Conservation (phyloP, 768 basidiomycete species). For the Lyophyllum shimeji region DNA sequence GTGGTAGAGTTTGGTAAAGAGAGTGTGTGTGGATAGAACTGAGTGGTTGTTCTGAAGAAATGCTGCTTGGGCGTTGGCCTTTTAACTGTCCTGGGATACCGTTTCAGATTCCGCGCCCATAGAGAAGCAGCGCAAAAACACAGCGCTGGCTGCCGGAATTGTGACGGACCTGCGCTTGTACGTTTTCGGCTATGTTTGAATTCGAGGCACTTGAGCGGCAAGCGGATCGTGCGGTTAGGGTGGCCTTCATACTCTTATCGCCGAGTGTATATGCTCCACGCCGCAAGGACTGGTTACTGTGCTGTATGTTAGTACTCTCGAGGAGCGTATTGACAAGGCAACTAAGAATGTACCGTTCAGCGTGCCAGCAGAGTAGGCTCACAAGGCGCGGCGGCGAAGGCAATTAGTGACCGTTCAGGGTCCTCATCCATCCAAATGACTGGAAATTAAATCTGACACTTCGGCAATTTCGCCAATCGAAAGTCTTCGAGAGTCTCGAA, state of each 20-base stretch:
- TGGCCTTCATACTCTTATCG: too few species aligned
- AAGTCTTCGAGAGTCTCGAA: too few species aligned
- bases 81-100: constrained; percentile 1
- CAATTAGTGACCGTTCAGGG: too few species aligned
- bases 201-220: background rate
- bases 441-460: too few species aligned
- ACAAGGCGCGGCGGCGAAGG: too few species aligned
- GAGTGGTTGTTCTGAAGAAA: constrained; percentile 2
- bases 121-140: background rate
- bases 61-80: background rate
- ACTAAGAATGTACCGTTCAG: background rate
- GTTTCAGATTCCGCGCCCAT: background rate
- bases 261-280: too few species aligned
- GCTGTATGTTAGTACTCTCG: too few species aligned
- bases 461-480: too few species aligned
- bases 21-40: constrained; percentile 9
- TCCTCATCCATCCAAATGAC: too few species aligned
- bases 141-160: background rate
- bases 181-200: background rate
- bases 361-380: too few species aligned
- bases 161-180: background rate
- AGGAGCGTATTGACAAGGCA: too few species aligned
- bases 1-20: background rate
- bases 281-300: too few species aligned
- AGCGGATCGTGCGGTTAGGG: background rate